Evolutionary conservation across 352 stramenopile species (phyloP).

Genomic region (Phytophthora ohioensis): DNA sequence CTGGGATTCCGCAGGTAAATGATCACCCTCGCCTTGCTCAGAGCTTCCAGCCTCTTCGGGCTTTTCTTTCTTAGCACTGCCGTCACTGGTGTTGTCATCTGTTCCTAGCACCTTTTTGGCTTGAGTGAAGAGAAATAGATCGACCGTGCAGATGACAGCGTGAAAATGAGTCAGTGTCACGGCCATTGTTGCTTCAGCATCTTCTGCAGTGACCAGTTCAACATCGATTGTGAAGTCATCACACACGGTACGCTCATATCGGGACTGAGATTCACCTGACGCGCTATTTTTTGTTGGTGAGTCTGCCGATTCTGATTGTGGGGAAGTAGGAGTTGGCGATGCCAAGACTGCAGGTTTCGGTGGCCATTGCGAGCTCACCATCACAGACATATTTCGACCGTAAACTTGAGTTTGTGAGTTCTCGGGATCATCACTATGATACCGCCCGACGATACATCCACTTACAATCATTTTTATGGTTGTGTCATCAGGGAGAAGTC

Average conservation of each 20-base stretch:
- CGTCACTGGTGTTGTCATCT: slow-evolving; percentile 25
- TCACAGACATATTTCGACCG: slow-evolving; percentile 75
- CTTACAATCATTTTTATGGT: slow-evolving; percentile 66
- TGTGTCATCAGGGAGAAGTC: slow-evolving; percentile 1
- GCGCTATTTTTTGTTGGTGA: slow-evolving; percentile 13
- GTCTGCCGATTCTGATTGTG: slow-evolving; percentile 2
- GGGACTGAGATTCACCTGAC: neutral
- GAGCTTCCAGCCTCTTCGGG: neutral
- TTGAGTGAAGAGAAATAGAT: slow-evolving; percentile 49
- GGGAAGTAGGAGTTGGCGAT: slow-evolving; percentile 4
- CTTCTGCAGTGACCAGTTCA: slow-evolving; percentile 62
- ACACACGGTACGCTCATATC: slow-evolving; percentile 70
- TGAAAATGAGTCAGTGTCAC: slow-evolving; percentile 77
- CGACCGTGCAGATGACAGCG: slow-evolving; percentile 67
- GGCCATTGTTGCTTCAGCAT: slow-evolving; percentile 61
- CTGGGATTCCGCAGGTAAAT: slow-evolving; percentile 9
- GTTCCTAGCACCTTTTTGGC: slow-evolving; percentile 32
- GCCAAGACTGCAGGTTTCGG: slow-evolving; percentile 30
- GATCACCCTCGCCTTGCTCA: slow-evolving; percentile 11
- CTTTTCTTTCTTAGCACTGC: slow-evolving; percentile 9
- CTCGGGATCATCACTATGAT: slow-evolving; percentile 50
- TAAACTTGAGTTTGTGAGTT: slow-evolving; percentile 69
- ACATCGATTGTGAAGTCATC: slow-evolving; percentile 81
- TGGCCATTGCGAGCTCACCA: slow-evolving; percentile 66
- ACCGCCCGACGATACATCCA: slow-evolving; percentile 67